phyloP scores from a whole-genome alignment of 441 rosid genomes.

The Aleurites moluccanus region DNA sequence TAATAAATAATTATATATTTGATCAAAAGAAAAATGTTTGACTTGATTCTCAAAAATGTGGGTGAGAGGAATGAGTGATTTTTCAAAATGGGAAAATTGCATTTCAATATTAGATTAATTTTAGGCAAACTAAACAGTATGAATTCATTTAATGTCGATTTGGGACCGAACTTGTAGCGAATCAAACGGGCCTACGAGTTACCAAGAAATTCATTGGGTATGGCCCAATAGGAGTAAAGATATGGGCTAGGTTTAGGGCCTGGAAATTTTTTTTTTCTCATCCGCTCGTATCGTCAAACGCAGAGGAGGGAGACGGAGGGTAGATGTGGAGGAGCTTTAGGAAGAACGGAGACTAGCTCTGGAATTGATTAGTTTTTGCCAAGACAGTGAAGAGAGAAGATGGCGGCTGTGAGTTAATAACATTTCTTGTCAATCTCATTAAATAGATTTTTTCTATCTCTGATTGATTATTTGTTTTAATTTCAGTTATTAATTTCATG shows the following conservation, averaged over 20 bases:
- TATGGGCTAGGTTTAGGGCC: neutral
- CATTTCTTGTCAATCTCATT: neutral
- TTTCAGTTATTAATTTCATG: neutral
- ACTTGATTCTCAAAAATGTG: too few relatives aligned
- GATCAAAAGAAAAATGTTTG: too few relatives aligned
- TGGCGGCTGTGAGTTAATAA: neutral
- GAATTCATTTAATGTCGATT: too few relatives aligned
- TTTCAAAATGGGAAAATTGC: too few relatives aligned
- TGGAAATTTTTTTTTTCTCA: neutral
- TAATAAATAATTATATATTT: too few relatives aligned
- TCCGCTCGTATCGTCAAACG: neutral
- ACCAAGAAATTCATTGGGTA: too few relatives aligned
- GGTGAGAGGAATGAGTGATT: too few relatives aligned
- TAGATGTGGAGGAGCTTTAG: neutral
- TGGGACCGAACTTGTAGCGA: too few relatives aligned
- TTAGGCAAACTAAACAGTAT: too few relatives aligned
- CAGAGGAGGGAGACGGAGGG: neutral
- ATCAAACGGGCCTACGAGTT: too few relatives aligned
- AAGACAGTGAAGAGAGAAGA: neutral
- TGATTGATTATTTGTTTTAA: neutral
- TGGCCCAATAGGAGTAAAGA: neutral
- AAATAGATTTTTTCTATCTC: neutral
- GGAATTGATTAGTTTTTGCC: neutral
- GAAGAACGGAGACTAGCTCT: neutral
- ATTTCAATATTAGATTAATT: too few relatives aligned